Base-by-base conservation (phyloP, 306 rosid genomes). In the Quercus engelmannii region DNA sequence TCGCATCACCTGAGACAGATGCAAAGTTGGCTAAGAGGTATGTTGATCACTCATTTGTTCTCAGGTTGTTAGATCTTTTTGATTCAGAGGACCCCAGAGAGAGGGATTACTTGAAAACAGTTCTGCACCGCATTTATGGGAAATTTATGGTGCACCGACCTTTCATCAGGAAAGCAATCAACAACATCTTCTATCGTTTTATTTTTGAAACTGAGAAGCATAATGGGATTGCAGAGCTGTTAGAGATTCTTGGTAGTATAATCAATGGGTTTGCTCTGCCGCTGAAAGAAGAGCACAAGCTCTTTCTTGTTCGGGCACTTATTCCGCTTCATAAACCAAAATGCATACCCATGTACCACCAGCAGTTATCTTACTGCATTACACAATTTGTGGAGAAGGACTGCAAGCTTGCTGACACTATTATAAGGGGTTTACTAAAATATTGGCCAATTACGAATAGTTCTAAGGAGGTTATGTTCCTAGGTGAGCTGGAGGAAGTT, bases 61-160 rank as follows among this genome's bases (percentile, higher is more conserved):
- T 91, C 59, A 90, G 79, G 89, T 74, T 95, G 85, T 86, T 95
- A 41, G 99, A 92, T 72, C 97, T 95, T 87, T 95, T 95, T 71
- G 98, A 95, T 88, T 95, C 99, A 2, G 99, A 95, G 82, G 99
- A 95, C 79, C 97, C 94, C 49, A 90, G 99, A 75, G 99, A 93
- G 89, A 87, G 99, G 77, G 98, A 95, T 82, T 93, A 90, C 86
- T 85, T 95, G 89, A 95, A 95, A 84, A 93, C 99, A 0, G 93
- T 95, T 89, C 90, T 95, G 79, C 99, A 95, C 75, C 97, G 99
- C 71, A 88, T 95, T 76, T 95, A 95, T 31, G 99, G 99, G 74
- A 95, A 93, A 76, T 95, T 95, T 80, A 95, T 95, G 99, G 99
- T 95, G 74, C 97, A 95, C 54, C 89, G 99, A 35, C 98, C 99